These are phyloP conservation scores for Scheffersomyces insectosa DNA, from an alignment of 1,139 yeast species.

Conservation along the genomic window DNA sequence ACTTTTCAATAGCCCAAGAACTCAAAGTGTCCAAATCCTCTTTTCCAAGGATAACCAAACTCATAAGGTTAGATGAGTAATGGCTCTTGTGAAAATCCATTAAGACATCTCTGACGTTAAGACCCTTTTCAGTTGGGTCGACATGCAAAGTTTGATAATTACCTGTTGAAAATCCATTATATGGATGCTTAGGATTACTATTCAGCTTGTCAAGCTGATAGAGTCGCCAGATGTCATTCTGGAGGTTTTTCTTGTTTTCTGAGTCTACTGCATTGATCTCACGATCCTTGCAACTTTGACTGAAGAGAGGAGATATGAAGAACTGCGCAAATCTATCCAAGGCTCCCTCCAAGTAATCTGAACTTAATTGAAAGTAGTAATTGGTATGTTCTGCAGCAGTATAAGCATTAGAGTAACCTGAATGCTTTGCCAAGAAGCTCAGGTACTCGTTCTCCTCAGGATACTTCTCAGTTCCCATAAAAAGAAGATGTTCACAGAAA, in stretches of 20 bases:
- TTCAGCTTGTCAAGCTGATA: slow-evolving; percentile 79
- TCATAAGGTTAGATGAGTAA: slow-evolving; percentile 82
- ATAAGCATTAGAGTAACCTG: slow-evolving; percentile 74
- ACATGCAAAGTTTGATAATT: slow-evolving; percentile 61
- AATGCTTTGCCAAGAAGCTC: slow-evolving; percentile 70
- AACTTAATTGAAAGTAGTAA: slow-evolving; percentile 82
- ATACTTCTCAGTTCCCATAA: slow-evolving; percentile 95
- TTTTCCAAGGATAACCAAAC: slow-evolving; percentile 79
- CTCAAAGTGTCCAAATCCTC: slow-evolving; percentile 74
- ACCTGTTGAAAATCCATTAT: slow-evolving; percentile 76
- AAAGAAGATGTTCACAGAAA: slow-evolving; percentile 91
- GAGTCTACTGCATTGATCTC: slow-evolving; percentile 95
- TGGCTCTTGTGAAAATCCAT: slow-evolving; percentile 60
- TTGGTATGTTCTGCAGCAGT: slow-evolving; percentile 90
- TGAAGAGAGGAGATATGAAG: slow-evolving; percentile 82
- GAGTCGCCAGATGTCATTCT: slow-evolving; percentile 85
- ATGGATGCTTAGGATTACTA: slow-evolving; percentile 72
- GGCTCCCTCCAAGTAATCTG: slow-evolving; percentile 80
- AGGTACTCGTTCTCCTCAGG: slow-evolving; percentile 91
- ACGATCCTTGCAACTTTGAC: slow-evolving; percentile 79
- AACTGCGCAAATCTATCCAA: slow-evolving; percentile 91
- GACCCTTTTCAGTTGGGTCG: slow-evolving; percentile 47
- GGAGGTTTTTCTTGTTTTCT: slow-evolving; percentile 91
- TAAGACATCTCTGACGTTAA: slow-evolving; percentile 66
- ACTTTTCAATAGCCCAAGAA: slow-evolving; percentile 68